These are phyloP conservation scores for Beta lomatogona DNA, from an alignment of 179 eudicot species.

Conservation along the genomic window DNA sequence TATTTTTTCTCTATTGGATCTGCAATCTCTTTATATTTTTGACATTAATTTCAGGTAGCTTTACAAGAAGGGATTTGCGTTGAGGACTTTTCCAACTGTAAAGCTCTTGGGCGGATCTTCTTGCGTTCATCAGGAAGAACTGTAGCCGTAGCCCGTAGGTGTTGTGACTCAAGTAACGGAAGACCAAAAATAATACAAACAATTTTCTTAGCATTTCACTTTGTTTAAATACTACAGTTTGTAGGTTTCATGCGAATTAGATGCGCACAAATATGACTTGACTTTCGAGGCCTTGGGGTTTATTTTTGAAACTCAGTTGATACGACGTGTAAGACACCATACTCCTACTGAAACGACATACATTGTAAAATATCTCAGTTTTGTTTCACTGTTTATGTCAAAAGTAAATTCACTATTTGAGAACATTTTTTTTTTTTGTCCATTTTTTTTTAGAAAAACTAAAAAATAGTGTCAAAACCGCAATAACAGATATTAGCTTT, in stretches of 20 bases:
- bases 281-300: neutral
- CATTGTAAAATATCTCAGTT: too few species aligned
- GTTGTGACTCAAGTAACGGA: constrained; percentile 61
- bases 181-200: constrained; percentile 23
- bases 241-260: constrained; percentile 1
- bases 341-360: too few species aligned
- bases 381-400: too few species aligned
- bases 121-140: constrained; percentile 87
- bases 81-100: constrained; percentile 63
- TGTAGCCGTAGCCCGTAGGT: constrained; percentile 88
- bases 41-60: constrained; percentile 49
- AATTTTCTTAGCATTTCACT: neutral
- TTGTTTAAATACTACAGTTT: constrained; percentile 10
- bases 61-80: constrained; percentile 70
- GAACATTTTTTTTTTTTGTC: too few species aligned
- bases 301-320: constrained; percentile 10
- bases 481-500: too few species aligned
- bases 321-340: neutral
- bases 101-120: constrained; percentile 80
- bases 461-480: too few species aligned
- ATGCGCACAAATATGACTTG: constrained; percentile 10
- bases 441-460: too few species aligned
- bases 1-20: neutral
- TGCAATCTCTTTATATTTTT: neutral
- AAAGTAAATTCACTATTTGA: too few species aligned